Conservation (phyloP, 257 asterid species). For the Osmanthus fragrans region DNA sequence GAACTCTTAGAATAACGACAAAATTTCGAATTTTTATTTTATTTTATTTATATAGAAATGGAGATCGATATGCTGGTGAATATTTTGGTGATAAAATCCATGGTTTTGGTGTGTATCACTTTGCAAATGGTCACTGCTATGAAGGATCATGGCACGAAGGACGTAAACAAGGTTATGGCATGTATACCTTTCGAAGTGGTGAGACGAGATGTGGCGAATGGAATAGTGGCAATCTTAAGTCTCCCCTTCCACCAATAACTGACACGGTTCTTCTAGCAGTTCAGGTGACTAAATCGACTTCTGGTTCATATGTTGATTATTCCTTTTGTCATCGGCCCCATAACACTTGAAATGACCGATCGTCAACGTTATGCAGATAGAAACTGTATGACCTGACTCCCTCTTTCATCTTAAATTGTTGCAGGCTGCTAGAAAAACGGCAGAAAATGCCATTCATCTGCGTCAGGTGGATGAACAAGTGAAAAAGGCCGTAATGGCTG, state of each 20-base stretch:
- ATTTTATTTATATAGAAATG: too few relatives aligned
- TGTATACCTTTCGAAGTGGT: constrained; percentile 57
- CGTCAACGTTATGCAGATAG: background rate
- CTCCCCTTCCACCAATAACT: constrained; percentile 28
- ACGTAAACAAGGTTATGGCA: constrained; percentile 66
- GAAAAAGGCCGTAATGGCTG: constrained; percentile 73
- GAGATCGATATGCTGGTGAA: constrained; percentile 66
- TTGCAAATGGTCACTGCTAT: constrained; percentile 66
- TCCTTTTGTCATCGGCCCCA: background rate
- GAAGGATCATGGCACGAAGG: constrained; percentile 87
- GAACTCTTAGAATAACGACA: background rate
- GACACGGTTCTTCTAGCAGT: constrained; percentile 52
- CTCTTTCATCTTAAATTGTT: background rate
- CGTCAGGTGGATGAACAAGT: constrained; percentile 67
- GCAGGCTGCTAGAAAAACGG: constrained; percentile 82
- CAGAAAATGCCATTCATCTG: constrained; percentile 57
- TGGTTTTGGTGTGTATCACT: constrained; percentile 67
- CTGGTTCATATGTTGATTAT: background rate
- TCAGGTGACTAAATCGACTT: constrained; percentile 34
- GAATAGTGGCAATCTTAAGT: constrained; percentile 53
- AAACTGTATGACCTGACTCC: background rate
- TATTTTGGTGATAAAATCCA: constrained; percentile 70
- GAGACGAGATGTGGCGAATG: constrained; percentile 62
- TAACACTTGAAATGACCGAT: too few relatives aligned
- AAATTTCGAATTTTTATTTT: background rate